Percentiles rank a stretch among this genome's conserved stretches.
These are phyloP conservation scores for Cymbopogon flexuosus DNA, from an alignment of 202 grass and related monocot species.

Conservation along the genomic window DNA sequence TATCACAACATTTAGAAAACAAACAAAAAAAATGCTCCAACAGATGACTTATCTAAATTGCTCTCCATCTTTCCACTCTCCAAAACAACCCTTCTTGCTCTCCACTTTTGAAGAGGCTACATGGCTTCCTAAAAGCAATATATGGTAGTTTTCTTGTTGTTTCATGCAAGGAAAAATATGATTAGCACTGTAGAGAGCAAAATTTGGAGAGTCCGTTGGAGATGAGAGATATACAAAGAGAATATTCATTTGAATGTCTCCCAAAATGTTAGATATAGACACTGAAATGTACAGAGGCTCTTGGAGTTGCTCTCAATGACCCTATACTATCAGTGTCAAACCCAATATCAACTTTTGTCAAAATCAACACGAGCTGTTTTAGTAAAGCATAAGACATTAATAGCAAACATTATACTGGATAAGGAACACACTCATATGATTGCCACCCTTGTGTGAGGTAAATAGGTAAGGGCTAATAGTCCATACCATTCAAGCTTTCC, in stretches of 20 bases:
- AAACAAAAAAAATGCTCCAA: background rate
- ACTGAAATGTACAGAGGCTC: background rate
- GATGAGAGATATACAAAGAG: background rate
- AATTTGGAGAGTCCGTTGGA: background rate
- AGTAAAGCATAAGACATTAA: slow-evolving; percentile 6
- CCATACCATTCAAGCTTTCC: slow-evolving; percentile 88
- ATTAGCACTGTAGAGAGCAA: background rate
- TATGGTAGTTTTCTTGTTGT: background rate
- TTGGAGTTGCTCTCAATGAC: slow-evolving; percentile 1
- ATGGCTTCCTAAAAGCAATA: background rate
- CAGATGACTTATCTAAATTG: background rate
- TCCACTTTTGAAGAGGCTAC: background rate
- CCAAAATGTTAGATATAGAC: background rate
- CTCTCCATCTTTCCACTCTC: background rate
- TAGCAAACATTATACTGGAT: background rate
- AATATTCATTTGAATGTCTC: background rate
- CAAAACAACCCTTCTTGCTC: background rate
- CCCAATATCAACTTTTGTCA: background rate
- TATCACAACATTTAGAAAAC: background rate
- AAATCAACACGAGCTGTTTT: background rate
- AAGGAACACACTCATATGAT: slow-evolving; percentile 23
- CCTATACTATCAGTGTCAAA: background rate
- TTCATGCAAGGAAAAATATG: background rate
- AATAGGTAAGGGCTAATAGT: background rate
- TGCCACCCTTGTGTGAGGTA: background rate